Conservation (phyloP, 331 rosid species). For the Arachis monticola region DNA sequence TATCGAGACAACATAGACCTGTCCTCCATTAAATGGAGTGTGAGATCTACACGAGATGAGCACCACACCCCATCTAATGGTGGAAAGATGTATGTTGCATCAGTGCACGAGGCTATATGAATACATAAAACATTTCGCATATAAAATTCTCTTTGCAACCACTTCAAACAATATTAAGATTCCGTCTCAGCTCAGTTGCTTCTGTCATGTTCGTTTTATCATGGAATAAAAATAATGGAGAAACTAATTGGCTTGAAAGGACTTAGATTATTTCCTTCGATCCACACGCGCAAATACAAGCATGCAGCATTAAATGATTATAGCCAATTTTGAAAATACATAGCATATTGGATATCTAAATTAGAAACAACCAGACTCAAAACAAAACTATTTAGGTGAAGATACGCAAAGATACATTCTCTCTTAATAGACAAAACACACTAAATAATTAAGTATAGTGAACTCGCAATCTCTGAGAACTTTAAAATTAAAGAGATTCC, state of each 20-base stretch:
- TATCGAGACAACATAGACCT: too few relatives aligned
- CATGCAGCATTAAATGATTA: background rate
- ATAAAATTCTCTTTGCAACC: background rate
- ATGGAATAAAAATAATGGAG: background rate
- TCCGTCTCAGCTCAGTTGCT: background rate
- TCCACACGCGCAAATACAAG: background rate
- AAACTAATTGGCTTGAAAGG: conserved; percentile 5
- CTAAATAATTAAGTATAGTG: conserved; percentile 7
- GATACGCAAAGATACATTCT: background rate
- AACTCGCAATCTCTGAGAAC: background rate
- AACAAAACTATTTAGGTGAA: background rate
- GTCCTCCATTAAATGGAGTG: too few relatives aligned
- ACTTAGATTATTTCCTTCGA: conserved; percentile 1
- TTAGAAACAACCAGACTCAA: background rate
- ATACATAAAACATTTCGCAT: background rate
- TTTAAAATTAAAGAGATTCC: background rate
- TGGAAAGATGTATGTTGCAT: too few relatives aligned
- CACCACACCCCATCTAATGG: too few relatives aligned
- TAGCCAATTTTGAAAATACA: conserved; percentile 3
- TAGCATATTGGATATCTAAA: background rate
- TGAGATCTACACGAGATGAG: too few relatives aligned
- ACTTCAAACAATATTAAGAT: background rate
- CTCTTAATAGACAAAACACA: background rate
- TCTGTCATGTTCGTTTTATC: conserved; percentile 29
- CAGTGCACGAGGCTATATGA: too few relatives aligned